Conservation (phyloP, 2,329 filamentous ascomycete genomes). For the Leptoxyphium fumago region DNA sequence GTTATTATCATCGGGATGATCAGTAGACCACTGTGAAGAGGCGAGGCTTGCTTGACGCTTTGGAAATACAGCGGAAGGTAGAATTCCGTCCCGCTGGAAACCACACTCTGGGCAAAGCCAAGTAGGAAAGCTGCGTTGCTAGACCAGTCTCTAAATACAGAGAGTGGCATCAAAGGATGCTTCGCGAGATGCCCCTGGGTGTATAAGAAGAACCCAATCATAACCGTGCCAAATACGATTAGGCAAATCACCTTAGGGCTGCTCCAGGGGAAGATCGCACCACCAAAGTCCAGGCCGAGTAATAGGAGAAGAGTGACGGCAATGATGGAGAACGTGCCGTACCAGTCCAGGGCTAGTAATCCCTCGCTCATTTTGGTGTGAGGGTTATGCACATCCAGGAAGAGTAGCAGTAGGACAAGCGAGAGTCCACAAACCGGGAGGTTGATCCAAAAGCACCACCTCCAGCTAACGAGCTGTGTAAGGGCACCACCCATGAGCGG, state of each 20-base stretch:
- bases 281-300: constrained; percentile 40
- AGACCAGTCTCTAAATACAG: constrained; percentile 41
- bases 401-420: constrained; percentile 35
- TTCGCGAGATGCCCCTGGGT: constrained; percentile 49
- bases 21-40: constrained; percentile 45
- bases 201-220: constrained; percentile 39
- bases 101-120: constrained; percentile 34
- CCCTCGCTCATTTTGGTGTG: constrained; percentile 34
- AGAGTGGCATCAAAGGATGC: constrained; percentile 54
- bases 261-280: constrained; percentile 37
- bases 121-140: constrained; percentile 43
- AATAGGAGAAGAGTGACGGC: constrained; percentile 38
- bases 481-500: constrained; percentile 40
- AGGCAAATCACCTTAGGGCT: constrained; percentile 41
- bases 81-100: constrained; percentile 51
- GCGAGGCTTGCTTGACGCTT: constrained; percentile 45
- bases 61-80: constrained; percentile 65
- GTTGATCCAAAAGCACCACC: constrained; percentile 44
- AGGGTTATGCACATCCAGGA: constrained; percentile 41
- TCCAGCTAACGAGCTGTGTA: constrained; percentile 31
- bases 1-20: constrained; percentile 43
- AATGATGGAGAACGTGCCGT: constrained; percentile 37
- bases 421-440: constrained; percentile 35
- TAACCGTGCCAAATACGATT: constrained; percentile 35
- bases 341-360: constrained; percentile 39